A percentile compares a stretch with the other conserved stretches of the same genome.
Conservation (phyloP, 2,329 filamentous ascomycete genomes). For the Onygenales sp. region DNA sequence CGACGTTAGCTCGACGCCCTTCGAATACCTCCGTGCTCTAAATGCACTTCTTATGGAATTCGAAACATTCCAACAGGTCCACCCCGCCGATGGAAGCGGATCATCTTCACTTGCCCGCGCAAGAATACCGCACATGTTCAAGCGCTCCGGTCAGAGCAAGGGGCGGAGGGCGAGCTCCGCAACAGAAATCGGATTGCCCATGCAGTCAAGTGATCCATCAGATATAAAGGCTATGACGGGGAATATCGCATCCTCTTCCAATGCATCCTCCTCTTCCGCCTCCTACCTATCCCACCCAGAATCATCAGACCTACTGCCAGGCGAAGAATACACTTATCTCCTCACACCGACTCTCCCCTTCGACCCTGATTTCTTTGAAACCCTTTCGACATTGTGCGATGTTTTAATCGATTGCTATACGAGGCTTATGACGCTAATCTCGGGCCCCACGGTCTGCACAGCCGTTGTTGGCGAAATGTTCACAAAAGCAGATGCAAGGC, state of each 20-base stretch:
- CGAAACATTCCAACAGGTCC: slow-evolving; percentile 82
- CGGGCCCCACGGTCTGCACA: slow-evolving; percentile 63
- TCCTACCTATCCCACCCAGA: slow-evolving; percentile 39
- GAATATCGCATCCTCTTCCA: slow-evolving; percentile 28
- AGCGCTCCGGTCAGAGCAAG: slow-evolving; percentile 53
- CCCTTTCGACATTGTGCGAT: slow-evolving; percentile 90
- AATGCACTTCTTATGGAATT: slow-evolving; percentile 84
- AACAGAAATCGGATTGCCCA: slow-evolving; percentile 49
- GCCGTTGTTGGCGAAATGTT: slow-evolving; percentile 72
- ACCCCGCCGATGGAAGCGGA: slow-evolving; percentile 64
- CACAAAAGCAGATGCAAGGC: slow-evolving; percentile 72
- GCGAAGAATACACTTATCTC: slow-evolving; percentile 80
- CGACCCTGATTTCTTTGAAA: slow-evolving; percentile 94
- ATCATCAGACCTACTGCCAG: slow-evolving; percentile 56
- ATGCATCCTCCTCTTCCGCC: slow-evolving; percentile 27
- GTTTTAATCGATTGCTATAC: slow-evolving; percentile 89
- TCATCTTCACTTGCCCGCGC: slow-evolving; percentile 64
- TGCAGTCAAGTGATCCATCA: slow-evolving; percentile 38
- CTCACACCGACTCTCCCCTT: slow-evolving; percentile 90
- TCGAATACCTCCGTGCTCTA: slow-evolving; percentile 79
- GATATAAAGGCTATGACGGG: slow-evolving; percentile 39
- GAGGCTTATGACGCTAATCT: slow-evolving; percentile 63
- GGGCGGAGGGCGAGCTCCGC: slow-evolving; percentile 49
- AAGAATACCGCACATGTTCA: slow-evolving; percentile 76
- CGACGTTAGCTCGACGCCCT: slow-evolving; percentile 70